Conservation (phyloP, 345 rosid species). For the Murraya paniculata region DNA sequence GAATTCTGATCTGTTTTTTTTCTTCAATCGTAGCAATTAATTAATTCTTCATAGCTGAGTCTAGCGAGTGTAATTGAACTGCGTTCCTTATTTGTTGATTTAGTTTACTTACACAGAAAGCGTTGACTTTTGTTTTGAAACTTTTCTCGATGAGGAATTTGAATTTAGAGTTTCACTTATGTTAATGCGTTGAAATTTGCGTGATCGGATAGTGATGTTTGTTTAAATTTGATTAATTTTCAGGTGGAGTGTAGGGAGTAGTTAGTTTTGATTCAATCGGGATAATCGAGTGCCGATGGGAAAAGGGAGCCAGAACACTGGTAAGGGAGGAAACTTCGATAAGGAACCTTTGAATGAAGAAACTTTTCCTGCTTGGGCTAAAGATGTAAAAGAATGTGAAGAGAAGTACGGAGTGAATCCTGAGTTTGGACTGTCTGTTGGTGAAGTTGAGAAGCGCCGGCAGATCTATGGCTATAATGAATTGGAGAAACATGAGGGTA, state of each 20-base stretch:
- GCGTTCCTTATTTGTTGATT: background rate
- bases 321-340: constrained; percentile 24
- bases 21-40: background rate
- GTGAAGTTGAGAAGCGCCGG: constrained; percentile 52
- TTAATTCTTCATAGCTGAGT: background rate
- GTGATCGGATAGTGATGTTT: background rate
- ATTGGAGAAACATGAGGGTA: constrained; percentile 75
- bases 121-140: background rate
- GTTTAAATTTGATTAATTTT: background rate
- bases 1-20: background rate
- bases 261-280: background rate
- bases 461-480: constrained; percentile 69
- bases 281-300: constrained; percentile 45
- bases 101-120: background rate
- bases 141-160: background rate
- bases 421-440: constrained; percentile 44
- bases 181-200: background rate
- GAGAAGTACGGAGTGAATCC: constrained; percentile 47
- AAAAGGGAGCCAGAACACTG: constrained; percentile 55
- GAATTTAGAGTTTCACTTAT: background rate
- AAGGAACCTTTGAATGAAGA: constrained; percentile 21
- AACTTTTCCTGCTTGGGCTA: constrained; percentile 71
- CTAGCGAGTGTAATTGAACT: background rate
- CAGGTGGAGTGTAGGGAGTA: background rate
- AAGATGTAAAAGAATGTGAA: constrained; percentile 55